A percentile compares a stretch with the other conserved stretches of the same genome.
Evolutionary conservation across 2,329 filamentous ascomycete genomes (phyloP).

Genomic region (Pseudogymnoascus sp.): DNA sequence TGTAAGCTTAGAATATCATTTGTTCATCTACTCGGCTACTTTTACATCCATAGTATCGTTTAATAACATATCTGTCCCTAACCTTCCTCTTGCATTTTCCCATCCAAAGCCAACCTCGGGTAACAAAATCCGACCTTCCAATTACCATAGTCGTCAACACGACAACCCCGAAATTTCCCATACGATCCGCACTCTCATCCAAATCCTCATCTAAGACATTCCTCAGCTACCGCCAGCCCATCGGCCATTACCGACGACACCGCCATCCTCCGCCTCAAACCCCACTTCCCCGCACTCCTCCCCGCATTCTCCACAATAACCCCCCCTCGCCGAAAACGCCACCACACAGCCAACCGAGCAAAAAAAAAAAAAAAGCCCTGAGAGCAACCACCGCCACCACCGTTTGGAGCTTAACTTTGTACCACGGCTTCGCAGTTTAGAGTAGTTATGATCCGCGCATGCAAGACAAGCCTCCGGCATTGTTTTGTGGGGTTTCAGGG

Average conservation of each 20-base stretch:
- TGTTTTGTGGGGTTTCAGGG: neutral
- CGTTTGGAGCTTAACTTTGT: neutral
- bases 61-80: neutral
- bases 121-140: neutral
- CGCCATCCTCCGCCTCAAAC: neutral
- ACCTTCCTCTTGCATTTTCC: neutral
- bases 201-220: neutral
- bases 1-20: neutral
- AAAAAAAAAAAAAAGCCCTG: neutral
- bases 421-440: neutral
- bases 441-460: neutral
- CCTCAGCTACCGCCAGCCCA: neutral
- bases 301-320: constrained; percentile 1
- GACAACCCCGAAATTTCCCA: neutral
- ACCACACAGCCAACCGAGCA: neutral
- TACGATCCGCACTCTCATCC: neutral
- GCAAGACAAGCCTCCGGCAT: neutral
- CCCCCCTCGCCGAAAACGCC: neutral
- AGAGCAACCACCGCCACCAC: neutral
- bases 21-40: neutral
- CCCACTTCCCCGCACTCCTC: constrained; percentile 2
- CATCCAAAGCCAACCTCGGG: neutral
- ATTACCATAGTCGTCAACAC: neutral
- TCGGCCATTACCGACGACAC: neutral
- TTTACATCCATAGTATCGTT: neutral